phyloP scores from a whole-genome alignment of 2,329 filamentous ascomycete genomes.

The Beauveria sp. region DNA sequence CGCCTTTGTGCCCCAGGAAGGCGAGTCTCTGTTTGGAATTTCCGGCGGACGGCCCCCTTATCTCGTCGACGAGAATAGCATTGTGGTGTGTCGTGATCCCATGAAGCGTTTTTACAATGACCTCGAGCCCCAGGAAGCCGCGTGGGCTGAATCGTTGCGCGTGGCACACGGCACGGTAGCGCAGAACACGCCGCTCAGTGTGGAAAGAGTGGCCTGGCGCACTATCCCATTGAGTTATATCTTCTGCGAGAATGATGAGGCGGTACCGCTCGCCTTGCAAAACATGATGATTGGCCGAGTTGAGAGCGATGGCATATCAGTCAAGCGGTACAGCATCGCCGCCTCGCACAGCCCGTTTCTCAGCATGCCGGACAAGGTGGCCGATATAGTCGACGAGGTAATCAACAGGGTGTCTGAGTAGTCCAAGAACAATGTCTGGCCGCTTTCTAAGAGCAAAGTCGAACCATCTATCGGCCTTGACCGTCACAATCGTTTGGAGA shows the following conservation, averaged over 20 bases:
- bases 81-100: not conserved
- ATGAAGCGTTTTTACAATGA: not conserved
- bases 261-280: not conserved
- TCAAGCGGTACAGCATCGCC: not conserved
- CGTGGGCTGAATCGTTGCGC: not conserved
- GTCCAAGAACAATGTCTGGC: not conserved
- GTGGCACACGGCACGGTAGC: not conserved
- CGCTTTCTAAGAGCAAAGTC: too few relatives aligned
- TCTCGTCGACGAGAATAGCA: not conserved
- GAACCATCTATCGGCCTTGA: too few relatives aligned
- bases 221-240: not conserved
- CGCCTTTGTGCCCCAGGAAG: not conserved
- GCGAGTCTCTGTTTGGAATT: not conserved
- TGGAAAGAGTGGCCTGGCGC: not conserved
- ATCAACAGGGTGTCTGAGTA: not conserved
- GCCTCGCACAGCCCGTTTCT: not conserved
- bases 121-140: not conserved
- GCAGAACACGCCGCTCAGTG: not conserved
- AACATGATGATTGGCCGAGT: not conserved
- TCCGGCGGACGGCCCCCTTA: not conserved
- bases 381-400: not conserved
- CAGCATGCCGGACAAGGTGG: not conserved
- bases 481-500: too few relatives aligned
- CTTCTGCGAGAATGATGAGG: not conserved
- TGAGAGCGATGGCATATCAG: not conserved